Evolutionary conservation across 2,329 filamentous ascomycete species (phyloP).

Genomic region (Drechmeria coniospora): DNA sequence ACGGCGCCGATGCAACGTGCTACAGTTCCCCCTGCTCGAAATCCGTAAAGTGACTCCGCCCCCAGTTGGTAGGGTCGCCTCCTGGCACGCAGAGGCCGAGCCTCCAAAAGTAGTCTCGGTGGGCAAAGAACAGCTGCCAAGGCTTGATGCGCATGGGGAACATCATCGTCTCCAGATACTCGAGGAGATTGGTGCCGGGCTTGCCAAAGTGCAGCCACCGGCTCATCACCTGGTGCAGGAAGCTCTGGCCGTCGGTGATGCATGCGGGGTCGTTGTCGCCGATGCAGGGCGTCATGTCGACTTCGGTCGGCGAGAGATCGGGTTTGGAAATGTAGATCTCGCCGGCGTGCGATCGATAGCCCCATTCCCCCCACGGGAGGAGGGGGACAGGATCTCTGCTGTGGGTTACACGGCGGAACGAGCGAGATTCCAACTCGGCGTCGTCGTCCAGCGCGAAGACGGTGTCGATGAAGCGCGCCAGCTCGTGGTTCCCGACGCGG

Average conservation of each 20-base stretch:
- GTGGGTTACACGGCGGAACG: slow-evolving; percentile 73
- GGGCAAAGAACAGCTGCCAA: slow-evolving; percentile 89
- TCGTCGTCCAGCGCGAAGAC: slow-evolving; percentile 29
- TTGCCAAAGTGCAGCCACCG: slow-evolving; percentile 10
- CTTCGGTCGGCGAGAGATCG: slow-evolving; percentile 48
- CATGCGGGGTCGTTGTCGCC: slow-evolving; percentile 60
- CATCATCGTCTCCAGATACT: slow-evolving; percentile 23
- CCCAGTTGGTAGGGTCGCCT: slow-evolving; percentile 56
- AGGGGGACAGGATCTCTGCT: slow-evolving; percentile 75
- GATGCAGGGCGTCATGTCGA: slow-evolving; percentile 55
- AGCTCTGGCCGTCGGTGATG: slow-evolving; percentile 43
- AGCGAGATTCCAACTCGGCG: slow-evolving; percentile 16
- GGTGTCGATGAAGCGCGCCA: slow-evolving; percentile 39
- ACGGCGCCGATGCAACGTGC: slow-evolving; percentile 5
- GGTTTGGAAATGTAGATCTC: slow-evolving; percentile 74
- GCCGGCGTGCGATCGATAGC: slow-evolving; percentile 68
- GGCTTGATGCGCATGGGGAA: slow-evolving; percentile 50
- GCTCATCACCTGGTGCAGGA: slow-evolving; percentile 12
- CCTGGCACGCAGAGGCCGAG: slow-evolving; percentile 79
- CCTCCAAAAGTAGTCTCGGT: slow-evolving; percentile 94
- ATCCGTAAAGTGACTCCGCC: slow-evolving; percentile 28
- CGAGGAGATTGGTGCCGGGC: slow-evolving; percentile 8
- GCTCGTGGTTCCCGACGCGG: slow-evolving; percentile 40
- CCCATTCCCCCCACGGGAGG: slow-evolving; percentile 76
- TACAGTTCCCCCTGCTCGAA: slow-evolving; percentile 22